These are phyloP conservation scores for Lizonia empirigonia DNA, from an alignment of 2,329 filamentous ascomycete genomes.

Conservation along the genomic window DNA sequence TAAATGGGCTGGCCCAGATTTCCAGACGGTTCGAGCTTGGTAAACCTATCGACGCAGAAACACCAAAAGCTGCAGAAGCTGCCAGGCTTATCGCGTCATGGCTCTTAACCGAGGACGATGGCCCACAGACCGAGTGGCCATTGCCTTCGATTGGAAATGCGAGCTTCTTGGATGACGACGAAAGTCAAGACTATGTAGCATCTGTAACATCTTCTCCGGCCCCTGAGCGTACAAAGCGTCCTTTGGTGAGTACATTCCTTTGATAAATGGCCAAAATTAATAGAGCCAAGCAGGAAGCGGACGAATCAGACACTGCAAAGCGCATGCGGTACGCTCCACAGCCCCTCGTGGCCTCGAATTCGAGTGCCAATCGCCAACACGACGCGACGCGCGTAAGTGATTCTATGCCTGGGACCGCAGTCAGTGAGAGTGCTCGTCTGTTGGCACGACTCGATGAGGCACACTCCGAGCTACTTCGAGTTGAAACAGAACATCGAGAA, in stretches of 20 bases:
- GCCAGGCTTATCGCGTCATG: conserved; percentile 37
- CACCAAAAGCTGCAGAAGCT: conserved; percentile 29
- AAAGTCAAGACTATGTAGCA: conserved; percentile 33
- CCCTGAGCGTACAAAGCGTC: conserved; percentile 35
- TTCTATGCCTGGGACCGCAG: conserved; percentile 44
- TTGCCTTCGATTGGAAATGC: conserved; percentile 40
- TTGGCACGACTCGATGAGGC: conserved; percentile 19
- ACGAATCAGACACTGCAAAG: conserved; percentile 38
- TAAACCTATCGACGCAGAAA: conserved; percentile 39
- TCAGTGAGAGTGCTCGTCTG: conserved; percentile 13
- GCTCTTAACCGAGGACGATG: conserved; percentile 21
- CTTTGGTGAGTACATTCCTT: conserved; percentile 23
- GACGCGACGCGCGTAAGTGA: conserved; percentile 52
- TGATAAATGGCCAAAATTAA: neutral
- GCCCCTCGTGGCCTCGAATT: conserved; percentile 16
- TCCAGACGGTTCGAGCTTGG: conserved; percentile 41
- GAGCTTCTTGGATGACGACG: conserved; percentile 34
- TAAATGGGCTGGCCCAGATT: conserved; percentile 41
- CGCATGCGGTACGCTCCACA: conserved; percentile 44
- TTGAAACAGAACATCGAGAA: conserved; percentile 21
- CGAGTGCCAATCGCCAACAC: conserved; percentile 15
- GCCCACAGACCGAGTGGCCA: conserved; percentile 33
- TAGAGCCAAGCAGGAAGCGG: conserved; percentile 24
- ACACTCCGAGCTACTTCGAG: conserved; percentile 7
- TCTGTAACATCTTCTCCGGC: conserved; percentile 22